Evolutionary conservation across 768 basidiomycete genomes (phyloP).

Genomic region (Lanmaoa rubissima): DNA sequence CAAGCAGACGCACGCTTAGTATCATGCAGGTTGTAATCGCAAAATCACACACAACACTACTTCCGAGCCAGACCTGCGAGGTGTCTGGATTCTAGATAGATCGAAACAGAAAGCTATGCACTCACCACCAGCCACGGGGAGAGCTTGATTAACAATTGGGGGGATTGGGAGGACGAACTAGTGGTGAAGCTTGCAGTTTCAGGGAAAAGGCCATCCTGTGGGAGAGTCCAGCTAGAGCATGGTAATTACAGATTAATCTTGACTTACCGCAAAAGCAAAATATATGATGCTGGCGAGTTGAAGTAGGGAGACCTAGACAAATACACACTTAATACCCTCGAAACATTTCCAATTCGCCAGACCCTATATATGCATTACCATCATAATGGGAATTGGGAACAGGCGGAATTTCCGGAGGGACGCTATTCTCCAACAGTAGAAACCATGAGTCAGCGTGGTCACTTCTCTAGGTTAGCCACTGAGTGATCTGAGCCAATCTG

Average conservation of each 20-base stretch:
- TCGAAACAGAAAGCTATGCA: too few relatives aligned
- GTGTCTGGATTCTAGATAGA: not conserved
- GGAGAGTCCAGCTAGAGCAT: not conserved
- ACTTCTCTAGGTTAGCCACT: constrained; percentile 3
- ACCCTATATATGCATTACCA: constrained; percentile 6
- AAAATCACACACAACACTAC: constrained; percentile 18
- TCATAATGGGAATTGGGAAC: constrained; percentile 11
- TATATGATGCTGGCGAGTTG: constrained; percentile 18
- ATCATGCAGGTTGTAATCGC: constrained; percentile 23
- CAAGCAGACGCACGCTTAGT: constrained; percentile 3
- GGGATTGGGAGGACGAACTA: not conserved
- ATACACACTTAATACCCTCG: not conserved
- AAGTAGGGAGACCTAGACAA: constrained; percentile 21
- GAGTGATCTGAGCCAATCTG: not conserved
- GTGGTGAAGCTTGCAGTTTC: too few relatives aligned
- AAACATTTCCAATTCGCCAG: not conserved
- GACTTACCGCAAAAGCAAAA: too few relatives aligned
- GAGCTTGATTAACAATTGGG: not conserved
- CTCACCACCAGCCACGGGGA: constrained; percentile 15
- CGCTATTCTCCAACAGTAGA: constrained; percentile 26
- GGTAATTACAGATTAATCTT: not conserved
- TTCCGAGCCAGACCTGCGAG: constrained; percentile 23
- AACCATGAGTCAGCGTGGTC: constrained; percentile 17
- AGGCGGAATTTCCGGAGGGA: not conserved
- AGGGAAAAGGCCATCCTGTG: constrained; percentile 3